Percentiles rank a stretch among this genome's conserved stretches.
phyloP scores from a whole-genome alignment of 106 monocot genomes.

The Acorus gramineus region DNA sequence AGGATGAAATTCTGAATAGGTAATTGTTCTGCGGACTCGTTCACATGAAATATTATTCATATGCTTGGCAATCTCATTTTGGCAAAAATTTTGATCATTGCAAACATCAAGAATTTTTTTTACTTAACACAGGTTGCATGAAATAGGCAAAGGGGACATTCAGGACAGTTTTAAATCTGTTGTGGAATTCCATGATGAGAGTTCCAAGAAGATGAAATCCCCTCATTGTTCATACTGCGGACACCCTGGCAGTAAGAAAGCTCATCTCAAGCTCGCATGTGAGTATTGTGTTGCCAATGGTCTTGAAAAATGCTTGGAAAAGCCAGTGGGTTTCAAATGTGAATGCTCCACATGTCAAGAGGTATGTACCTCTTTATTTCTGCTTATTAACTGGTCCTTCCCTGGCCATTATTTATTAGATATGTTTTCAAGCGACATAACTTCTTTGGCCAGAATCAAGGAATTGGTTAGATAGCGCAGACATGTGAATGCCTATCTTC shows the following conservation, averaged over 20 bases:
- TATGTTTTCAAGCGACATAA: too few relatives aligned
- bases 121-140: conserved; percentile 47
- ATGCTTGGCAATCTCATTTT: too few relatives aligned
- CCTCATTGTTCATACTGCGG: conserved; percentile 87
- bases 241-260: conserved; percentile 74
- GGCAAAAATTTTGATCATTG: too few relatives aligned
- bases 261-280: conserved; percentile 54
- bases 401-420: too few relatives aligned
- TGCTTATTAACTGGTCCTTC: too few relatives aligned
- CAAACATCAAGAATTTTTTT: too few relatives aligned
- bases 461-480: too few relatives aligned
- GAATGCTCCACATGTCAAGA: conserved; percentile 44
- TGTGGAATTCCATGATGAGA: conserved; percentile 20
- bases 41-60: neutral
- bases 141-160: conserved; percentile 44
- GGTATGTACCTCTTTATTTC: conserved; percentile 22
- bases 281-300: conserved; percentile 36
- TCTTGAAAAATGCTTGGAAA: conserved; percentile 50
- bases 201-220: conserved; percentile 19
- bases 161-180: conserved; percentile 6
- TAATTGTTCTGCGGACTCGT: conserved; percentile 15
- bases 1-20: conserved; percentile 74
- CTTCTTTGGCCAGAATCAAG: too few relatives aligned
- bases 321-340: conserved; percentile 78
- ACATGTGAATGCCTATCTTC: too few relatives aligned